Evolutionary conservation across 352 stramenopile genomes (phyloP).

Genomic region (Phytophthora vignae): DNA sequence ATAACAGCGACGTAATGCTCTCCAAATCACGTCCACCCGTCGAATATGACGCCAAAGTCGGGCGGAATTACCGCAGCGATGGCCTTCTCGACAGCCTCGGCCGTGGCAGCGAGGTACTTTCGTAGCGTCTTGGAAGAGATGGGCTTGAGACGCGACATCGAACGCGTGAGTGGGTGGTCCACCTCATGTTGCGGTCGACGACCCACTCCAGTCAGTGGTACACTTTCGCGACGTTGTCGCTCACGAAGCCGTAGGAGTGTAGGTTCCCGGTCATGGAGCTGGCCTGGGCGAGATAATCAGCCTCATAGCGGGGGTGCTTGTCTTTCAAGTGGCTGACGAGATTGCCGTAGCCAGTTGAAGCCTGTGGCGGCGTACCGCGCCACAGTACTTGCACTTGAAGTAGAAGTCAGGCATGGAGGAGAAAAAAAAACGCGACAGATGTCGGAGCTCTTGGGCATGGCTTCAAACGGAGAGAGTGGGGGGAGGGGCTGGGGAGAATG

Average conservation of each 20-base stretch:
- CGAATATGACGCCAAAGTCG: conserved; percentile 1
- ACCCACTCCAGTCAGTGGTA: conserved; percentile 6
- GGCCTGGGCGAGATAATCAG: background rate
- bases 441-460: conserved; percentile 15
- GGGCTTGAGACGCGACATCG: conserved; percentile 1
- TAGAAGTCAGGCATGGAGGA: conserved; percentile 2
- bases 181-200: conserved; percentile 21
- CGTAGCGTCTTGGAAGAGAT: conserved; percentile 11
- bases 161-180: conserved; percentile 1
- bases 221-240: background rate
- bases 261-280: background rate
- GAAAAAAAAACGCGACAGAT: conserved; percentile 9
- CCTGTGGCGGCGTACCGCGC: background rate
- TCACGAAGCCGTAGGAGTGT: background rate
- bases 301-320: background rate
- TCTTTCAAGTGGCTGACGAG: conserved; percentile 11
- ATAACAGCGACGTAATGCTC: conserved; percentile 1
- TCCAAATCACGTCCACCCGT: conserved; percentile 4
- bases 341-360: conserved; percentile 2
- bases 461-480: too few relatives aligned
- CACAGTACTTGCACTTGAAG: conserved; percentile 17
- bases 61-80: background rate
- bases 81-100: background rate
- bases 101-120: conserved; percentile 1
- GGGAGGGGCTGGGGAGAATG: too few relatives aligned